Evolutionary conservation across 2,329 filamentous ascomycete genomes (phyloP), one percentile per base, ranked within the genome.

Genomic region (Talaromyces sp.): DNA sequence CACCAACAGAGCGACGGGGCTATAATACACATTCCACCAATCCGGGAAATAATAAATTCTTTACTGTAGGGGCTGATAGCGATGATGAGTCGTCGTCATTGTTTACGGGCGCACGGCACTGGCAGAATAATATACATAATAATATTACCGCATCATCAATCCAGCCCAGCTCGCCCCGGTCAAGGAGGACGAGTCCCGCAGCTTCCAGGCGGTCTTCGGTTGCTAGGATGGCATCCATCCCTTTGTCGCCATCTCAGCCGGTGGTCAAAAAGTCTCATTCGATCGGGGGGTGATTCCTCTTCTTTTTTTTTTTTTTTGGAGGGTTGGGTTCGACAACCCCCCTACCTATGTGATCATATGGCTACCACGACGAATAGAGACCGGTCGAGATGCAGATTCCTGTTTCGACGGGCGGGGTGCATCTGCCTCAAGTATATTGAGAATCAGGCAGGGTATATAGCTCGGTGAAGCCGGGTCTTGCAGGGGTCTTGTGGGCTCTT

Each of bases 201-300:
- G 42, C 34, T n/a, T 63, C 62, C 47, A 59, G 59, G n/a, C 62
- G 56, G 47, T 61, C 62, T 28, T 63, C 62, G 44, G 16, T 63
- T 12, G 33, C 51, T 14, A 63, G 59, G 51, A 40, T n/a, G 12
- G 34, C 44, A n/a, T 36, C 57, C 5, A 44, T 51, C 34, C 42
- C 52, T 10, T 30, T 18, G 14, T 52, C 57, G 12, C 23, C 57
- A 5, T 62, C 57, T 23, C 50, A 28, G 16, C 9, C 27, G 9
- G 50, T 27, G 7, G 50, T 31, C 12, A 53, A 31, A 10, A 53
- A 53, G 50, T 53, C 50, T n/a, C 50, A 23, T 23, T 53, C 50
- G 5, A 27, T 31, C 6, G 50, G 50, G 18, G 27, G 16, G 14
- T 53, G 50, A 53, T 28, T 18, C 10, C n/a, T 3, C 12, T 33